Evolutionary conservation across 2,329 filamentous ascomycete genomes (phyloP), one percentile per base, ranked within the genome.

Genomic region (Raffaelea ambrosiae): DNA sequence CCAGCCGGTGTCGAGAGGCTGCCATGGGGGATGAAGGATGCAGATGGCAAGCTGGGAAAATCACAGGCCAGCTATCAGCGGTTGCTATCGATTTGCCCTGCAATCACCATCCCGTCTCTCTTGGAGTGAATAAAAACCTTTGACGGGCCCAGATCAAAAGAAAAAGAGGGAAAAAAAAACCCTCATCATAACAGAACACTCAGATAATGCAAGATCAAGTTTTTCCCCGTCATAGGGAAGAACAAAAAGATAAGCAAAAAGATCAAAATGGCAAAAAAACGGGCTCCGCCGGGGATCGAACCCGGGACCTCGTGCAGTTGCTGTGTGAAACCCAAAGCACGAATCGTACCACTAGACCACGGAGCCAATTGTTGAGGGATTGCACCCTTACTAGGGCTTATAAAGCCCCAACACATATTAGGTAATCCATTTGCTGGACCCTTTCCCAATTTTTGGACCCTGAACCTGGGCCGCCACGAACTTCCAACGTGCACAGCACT

Each of bases 291-390:
- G 53, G 51, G 53, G 53, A 52, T 54, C 53, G 53, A 55, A 55
- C 51, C 51, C 51, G 53, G 53, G 53, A 53, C 53, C 53, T 55
- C 53, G 50, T 53, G 51, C 50, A 53, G 49, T 55, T 53, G 51
- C 36, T 49, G 20, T 29, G 40, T 33, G 35, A 40, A 51, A 50
- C 52, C 52, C 48, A 55, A 55, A 55, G 50, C 51, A 54, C 50
- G 53, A 53, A 53, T 54, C 53, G 51, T 54, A 54, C 52, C 52
- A 52, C 52, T 54, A 54, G 52, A 54, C 52, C 51, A 53, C 42
- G 41, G 40, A 54, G 51, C 51, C 48, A 22, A 40, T 20, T 42
- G 10, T 26, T 44, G 10, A 16, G 4, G n/a, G 16, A 36, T 19
- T 40, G 10, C 21, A 19, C 9, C 21, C 4, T 33, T 19, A 40